Evolutionary conservation across 768 basidiomycete species (phyloP), one percentile per base, ranked within the genome.

Genomic region (Trametes elegans): DNA sequence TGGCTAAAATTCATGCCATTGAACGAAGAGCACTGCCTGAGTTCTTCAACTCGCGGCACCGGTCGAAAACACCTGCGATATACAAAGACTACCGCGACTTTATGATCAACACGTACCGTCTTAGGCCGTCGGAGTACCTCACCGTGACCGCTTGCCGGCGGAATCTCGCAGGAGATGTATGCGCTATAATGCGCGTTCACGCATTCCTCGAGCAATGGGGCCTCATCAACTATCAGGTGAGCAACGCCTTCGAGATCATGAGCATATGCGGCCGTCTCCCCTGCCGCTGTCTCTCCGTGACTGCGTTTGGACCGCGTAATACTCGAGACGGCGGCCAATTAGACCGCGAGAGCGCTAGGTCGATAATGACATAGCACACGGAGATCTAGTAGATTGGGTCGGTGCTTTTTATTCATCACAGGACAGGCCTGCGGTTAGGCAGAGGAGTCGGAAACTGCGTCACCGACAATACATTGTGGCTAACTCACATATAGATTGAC

Each of bases 71-170:
- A 1, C 96, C 97, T 0, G 79, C 90, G 18, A 93, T 98, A 58
- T 99, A 98, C 78, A 98, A 98, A 71, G 96, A 99, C 70, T 99
- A 99, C 66, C 85, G 97, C 57, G 96, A 99, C 77, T 99, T 99
- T 64, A 99, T 99, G 96, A 84, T 99, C 70, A 98, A 99, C 74
- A 94, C 97, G 1, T 98, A 98, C 72, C 80, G 97, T 46, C 78
- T 99, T 34, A 81, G 97, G 46, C 97, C 97, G 1, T 82, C 81
- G 21, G 97, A 99, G 69, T 99, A 99, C 65, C 80, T 99, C 54
- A 99, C 97, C 16, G 91, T 98, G 55, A 99, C 97, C 1, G 96
- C 96, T 1, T 99, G 97, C 68, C 73, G 97, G 66, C 76, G 97
- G 60, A 99, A 99, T 72, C 72, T 99, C 60, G 96, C 96, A 5